A percentile compares a stretch with the other conserved stretches of the same genome.
These are phyloP conservation scores for Sugiyamaella marilandica DNA, from an alignment of 805 yeast genomes.

Conservation along the genomic window DNA sequence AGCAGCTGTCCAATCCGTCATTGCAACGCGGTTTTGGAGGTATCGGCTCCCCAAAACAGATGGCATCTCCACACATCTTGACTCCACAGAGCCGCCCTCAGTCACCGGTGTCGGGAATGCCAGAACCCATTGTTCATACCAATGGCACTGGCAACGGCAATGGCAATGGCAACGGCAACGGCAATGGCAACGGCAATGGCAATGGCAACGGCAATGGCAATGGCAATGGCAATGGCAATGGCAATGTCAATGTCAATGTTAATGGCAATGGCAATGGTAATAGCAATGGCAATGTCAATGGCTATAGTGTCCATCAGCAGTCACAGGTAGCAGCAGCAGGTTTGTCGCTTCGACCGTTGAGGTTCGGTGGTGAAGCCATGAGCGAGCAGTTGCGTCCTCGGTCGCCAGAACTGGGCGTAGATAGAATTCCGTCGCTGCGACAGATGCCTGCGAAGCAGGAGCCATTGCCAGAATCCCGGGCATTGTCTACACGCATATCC, in stretches of 20 bases:
- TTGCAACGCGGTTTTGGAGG: constrained; percentile 7
- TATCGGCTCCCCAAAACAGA: neutral
- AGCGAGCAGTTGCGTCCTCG: constrained; percentile 19
- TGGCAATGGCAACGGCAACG: neutral
- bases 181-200: neutral
- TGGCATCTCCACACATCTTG: constrained; percentile 15
- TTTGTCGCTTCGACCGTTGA: constrained; percentile 1
- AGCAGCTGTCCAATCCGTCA: constrained; percentile 21
- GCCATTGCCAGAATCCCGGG: neutral
- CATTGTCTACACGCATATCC: constrained; percentile 68
- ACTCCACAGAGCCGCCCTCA: constrained; percentile 26
- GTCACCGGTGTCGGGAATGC: constrained; percentile 15
- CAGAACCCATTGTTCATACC: neutral
- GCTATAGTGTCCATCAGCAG: neutral
- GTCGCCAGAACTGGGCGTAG: constrained; percentile 14
- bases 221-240: too few relatives aligned
- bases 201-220: neutral
- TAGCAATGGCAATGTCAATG: neutral
- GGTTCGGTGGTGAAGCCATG: constrained; percentile 14
- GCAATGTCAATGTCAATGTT: too few relatives aligned
- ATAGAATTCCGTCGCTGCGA: constrained; percentile 15
- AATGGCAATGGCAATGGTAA: neutral
- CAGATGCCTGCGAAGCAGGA: constrained; percentile 6
- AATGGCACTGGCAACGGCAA: neutral
- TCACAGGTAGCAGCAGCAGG: neutral